Base-by-base conservation (phyloP, 257 asterid genomes). In the Galeopsis tetrahit region DNA sequence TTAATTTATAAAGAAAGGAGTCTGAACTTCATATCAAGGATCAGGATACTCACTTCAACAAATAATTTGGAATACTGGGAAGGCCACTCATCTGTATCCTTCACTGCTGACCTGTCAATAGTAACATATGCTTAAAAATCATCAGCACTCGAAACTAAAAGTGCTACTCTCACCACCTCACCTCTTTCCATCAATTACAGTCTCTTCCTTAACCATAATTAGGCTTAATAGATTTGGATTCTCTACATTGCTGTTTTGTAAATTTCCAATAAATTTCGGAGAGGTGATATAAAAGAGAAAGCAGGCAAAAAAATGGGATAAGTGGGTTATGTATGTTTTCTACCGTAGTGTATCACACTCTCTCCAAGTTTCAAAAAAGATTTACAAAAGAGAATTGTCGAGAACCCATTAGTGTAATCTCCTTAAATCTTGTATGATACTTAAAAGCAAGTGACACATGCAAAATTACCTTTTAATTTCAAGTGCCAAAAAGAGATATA, bases 31-130 rank as follows among this genome's bases (percentile, higher is more conserved):
- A 48, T 43, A 61, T 43, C 36, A 49, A 75, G 66, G 77, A 68
- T 59, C 7, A 55, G 49, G 15, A 74, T 72, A 15, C 96, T 90
- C 82, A 92, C 99, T 84, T 92, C 91, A 64, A 92, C 81, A 76
- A 88, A 92, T 69, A 95, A 75, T 85, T 92, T 95, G 80, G 99
- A 95, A 76, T 88, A 92, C 88, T 92, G 90, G 80, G 98, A 92
- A 77, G 99, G 99, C 98, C 99, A 95, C 82, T 95, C 99, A 69
- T 92, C 99, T 52, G 92, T 79, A 55, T 92, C 99, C 59, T 82
- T 95, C 74, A 95, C 98, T 0, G 90, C 92, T 32, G 98, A 84
- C 86, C 99, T 91, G 83, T 44, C 71, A 74, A 60, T 63, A 36
- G 75, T 35, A 72, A 66, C 46, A 53, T 32, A 70, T 56, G 56